Percentiles rank a stretch among this genome's conserved stretches.
Conservation (phyloP, 371 early-diverging fungal genomes). For the Sporodiniella umbellata region DNA sequence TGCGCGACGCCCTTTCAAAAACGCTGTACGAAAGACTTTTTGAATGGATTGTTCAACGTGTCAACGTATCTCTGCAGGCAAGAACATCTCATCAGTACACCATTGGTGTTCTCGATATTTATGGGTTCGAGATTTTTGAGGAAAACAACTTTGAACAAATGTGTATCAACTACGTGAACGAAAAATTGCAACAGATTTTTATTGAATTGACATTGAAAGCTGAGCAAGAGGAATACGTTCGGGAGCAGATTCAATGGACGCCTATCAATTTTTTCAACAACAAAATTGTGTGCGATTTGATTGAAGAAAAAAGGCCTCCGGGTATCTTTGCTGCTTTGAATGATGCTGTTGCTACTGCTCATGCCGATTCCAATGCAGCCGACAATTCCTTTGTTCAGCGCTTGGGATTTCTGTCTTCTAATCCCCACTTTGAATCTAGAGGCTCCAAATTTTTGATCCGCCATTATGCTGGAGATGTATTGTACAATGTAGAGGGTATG, state of each 20-base stretch:
- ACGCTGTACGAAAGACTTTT: slow-evolving; percentile 81
- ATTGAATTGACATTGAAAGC: slow-evolving; percentile 97
- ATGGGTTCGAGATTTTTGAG: slow-evolving; percentile 95
- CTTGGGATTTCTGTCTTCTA: slow-evolving; percentile 62
- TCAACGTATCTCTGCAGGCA: slow-evolving; percentile 74
- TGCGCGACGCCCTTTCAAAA: slow-evolving; percentile 87
- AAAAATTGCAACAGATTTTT: slow-evolving; percentile 99
- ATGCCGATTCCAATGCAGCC: slow-evolving; percentile 86
- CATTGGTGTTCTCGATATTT: slow-evolving; percentile 95
- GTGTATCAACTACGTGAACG: slow-evolving; percentile 99
- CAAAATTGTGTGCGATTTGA: slow-evolving; percentile 95
- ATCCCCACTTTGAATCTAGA: slow-evolving; percentile 79
- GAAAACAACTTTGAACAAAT: slow-evolving; percentile 99
- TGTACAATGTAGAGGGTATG: slow-evolving; percentile 94
- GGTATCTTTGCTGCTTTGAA: slow-evolving; percentile 94
- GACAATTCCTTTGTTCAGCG: slow-evolving; percentile 86
- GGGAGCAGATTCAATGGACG: slow-evolving; percentile 99
- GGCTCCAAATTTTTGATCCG: slow-evolving; percentile 79
- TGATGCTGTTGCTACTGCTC: slow-evolving; percentile 91
- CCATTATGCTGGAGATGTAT: slow-evolving; percentile 97
- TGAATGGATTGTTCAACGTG: slow-evolving; percentile 88
- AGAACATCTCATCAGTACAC: slow-evolving; percentile 66
- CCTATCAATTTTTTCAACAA: slow-evolving; percentile 99
- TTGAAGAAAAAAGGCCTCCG: slow-evolving; percentile 93
- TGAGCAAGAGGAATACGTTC: slow-evolving; percentile 97